Evolutionary conservation across 2,329 filamentous ascomycete species (phyloP).

Genomic region (Graphiopsis chlorocephala): DNA sequence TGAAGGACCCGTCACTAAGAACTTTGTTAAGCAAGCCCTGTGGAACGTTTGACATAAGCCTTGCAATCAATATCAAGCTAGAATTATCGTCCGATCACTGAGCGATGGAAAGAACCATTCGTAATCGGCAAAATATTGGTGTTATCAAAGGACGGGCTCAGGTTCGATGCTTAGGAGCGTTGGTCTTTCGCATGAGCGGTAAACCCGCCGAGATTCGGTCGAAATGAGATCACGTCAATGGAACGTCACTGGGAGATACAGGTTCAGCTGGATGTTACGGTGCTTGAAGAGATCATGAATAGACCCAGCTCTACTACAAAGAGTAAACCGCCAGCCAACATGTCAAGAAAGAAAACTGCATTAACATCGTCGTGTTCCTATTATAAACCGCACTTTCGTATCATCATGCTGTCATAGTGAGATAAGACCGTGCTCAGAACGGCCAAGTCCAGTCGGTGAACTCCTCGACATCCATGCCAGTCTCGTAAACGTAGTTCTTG

Average conservation of each 20-base stretch:
- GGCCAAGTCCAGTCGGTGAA: slow-evolving; percentile 68
- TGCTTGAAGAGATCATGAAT: background rate
- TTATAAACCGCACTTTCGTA: background rate
- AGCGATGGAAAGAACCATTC: background rate
- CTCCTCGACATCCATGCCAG: slow-evolving; percentile 66
- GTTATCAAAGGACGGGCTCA: no score
- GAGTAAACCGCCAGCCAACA: background rate
- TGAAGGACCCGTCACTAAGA: background rate
- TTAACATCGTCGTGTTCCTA: background rate
- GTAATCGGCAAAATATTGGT: background rate
- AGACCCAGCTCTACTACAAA: background rate
- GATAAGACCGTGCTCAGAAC: slow-evolving; percentile 20
- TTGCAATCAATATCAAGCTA: background rate
- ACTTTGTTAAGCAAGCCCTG: background rate
- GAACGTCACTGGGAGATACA: background rate
- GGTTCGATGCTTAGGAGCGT: no score
- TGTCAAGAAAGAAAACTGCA: background rate
- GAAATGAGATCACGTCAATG: background rate
- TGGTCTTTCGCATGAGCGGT: background rate
- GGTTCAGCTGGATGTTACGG: background rate
- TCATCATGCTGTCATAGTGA: background rate
- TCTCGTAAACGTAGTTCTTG: slow-evolving; percentile 64
- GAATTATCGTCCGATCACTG: background rate
- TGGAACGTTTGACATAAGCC: background rate
- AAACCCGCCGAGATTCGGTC: background rate